Evolutionary conservation across 352 stramenopile species (phyloP).

Genomic region (Phytophthora fragariae): DNA sequence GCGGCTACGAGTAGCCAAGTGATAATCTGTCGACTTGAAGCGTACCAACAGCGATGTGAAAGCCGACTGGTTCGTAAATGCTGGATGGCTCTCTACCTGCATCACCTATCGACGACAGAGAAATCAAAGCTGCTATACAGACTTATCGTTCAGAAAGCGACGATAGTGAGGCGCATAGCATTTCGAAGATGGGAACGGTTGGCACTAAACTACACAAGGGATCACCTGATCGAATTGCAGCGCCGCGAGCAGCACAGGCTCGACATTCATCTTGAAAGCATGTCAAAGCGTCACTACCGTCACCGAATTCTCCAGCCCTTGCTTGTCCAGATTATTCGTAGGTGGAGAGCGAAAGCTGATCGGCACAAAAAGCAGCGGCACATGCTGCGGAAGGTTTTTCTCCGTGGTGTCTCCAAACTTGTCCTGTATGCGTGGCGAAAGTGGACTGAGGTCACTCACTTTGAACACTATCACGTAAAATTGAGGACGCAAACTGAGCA

Average conservation of each 20-base stretch:
- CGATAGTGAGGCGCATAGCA: neutral
- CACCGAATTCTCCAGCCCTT: constrained; percentile 17
- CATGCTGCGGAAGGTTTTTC: constrained; percentile 25
- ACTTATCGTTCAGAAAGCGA: constrained; percentile 15
- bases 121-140: constrained; percentile 21
- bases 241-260: constrained; percentile 15
- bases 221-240: constrained; percentile 15
- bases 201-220: neutral
- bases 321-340: constrained; percentile 19
- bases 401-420: constrained; percentile 9
- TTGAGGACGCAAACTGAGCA: constrained; percentile 19
- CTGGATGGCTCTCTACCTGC: constrained; percentile 30
- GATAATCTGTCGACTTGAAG: constrained; percentile 52
- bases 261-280: constrained; percentile 21
- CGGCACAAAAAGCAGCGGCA: constrained; percentile 15
- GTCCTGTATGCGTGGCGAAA: constrained; percentile 19
- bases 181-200: constrained; percentile 36
- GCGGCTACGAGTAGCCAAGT: constrained; percentile 39
- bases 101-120: neutral
- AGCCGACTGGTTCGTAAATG: constrained; percentile 23
- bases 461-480: constrained; percentile 10
- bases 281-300: constrained; percentile 25
- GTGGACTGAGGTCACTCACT: constrained; percentile 22
- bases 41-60: constrained; percentile 47
- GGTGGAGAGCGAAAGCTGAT: constrained; percentile 18